Conservation (phyloP, 495 filamentous ascomycete genomes). For the Podospora pseudocomata region DNA sequence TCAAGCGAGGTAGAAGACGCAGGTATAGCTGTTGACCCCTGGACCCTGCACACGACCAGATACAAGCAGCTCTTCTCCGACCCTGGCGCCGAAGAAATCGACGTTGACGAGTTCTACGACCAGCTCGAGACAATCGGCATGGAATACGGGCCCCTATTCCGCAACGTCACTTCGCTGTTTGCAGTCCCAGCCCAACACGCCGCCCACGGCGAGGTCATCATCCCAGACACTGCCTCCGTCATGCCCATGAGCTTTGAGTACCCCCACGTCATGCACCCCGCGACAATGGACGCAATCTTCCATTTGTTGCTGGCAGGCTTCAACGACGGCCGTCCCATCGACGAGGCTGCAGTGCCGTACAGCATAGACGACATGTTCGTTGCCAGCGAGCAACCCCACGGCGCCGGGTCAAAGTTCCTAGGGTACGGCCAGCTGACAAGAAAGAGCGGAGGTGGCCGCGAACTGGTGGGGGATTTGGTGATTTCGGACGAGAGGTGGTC, state of each 20-base stretch:
- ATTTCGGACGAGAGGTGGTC: slow-evolving; percentile 1
- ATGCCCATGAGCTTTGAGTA: slow-evolving; percentile 8
- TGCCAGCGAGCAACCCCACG: neutral
- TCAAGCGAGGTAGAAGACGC: slow-evolving; percentile 2
- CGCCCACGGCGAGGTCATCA: slow-evolving; percentile 3
- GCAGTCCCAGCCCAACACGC: slow-evolving; percentile 8
- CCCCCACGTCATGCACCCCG: slow-evolving; percentile 6
- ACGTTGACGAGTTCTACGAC: slow-evolving; percentile 6
- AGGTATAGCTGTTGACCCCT: neutral
- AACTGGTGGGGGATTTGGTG: neutral
- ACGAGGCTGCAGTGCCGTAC: slow-evolving; percentile 6
- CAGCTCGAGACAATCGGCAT: slow-evolving; percentile 10
- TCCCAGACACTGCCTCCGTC: slow-evolving; percentile 3
- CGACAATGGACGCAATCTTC: slow-evolving; percentile 2
- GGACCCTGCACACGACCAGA: neutral
- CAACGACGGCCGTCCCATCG: slow-evolving; percentile 2
- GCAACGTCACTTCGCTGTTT: slow-evolving; percentile 5
- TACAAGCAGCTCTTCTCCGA: neutral
- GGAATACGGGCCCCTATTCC: slow-evolving; percentile 27
- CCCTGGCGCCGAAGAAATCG: neutral
- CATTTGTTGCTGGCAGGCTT: neutral
- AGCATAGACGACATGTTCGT: slow-evolving; percentile 9
- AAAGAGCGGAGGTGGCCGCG: slow-evolving; percentile 1
- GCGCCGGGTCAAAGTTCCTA: neutral
- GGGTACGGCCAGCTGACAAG: slow-evolving; percentile 4